Evolutionary conservation across 2,329 filamentous ascomycete species (phyloP).

Genomic region (Phialophora expanda): DNA sequence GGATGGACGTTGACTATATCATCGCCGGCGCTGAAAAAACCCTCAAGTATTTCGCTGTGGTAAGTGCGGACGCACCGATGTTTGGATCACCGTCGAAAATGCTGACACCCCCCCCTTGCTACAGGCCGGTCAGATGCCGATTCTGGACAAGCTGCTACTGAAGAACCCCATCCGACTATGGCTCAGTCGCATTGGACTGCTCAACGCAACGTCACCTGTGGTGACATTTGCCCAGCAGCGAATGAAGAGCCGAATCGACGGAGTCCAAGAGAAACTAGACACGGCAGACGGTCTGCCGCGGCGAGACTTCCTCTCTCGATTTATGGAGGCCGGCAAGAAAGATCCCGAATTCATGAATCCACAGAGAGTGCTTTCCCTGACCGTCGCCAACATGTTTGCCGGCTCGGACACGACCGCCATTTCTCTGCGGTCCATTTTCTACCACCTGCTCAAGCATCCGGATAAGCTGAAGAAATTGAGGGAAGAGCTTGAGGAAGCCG

Average conservation of each 20-base stretch:
- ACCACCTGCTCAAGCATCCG: conserved; percentile 71
- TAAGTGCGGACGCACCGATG: too few species aligned
- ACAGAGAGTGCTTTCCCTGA: conserved; percentile 2
- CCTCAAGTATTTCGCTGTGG: conserved; percentile 13
- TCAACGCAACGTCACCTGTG: conserved; percentile 10
- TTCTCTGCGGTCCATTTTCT: conserved; percentile 71
- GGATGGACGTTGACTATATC: conserved; percentile 10
- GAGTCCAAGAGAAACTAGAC: neutral
- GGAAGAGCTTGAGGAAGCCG: conserved; percentile 15
- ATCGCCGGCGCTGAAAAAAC: conserved; percentile 1
- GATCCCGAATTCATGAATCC: conserved; percentile 19
- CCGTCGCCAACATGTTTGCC: conserved; percentile 55
- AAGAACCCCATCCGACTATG: conserved; percentile 16
- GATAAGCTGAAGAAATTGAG: neutral
- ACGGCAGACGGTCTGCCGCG: neutral
- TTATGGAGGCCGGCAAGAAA: conserved; percentile 36
- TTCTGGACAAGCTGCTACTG: conserved; percentile 39
- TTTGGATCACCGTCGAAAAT: too few species aligned
- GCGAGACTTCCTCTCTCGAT: conserved; percentile 39
- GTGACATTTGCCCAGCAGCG: conserved; percentile 6
- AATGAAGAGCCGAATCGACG: neutral
- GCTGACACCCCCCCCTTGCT: too few species aligned
- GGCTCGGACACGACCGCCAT: conserved; percentile 81
- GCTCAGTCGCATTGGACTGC: conserved; percentile 3
- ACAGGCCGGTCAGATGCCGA: too few species aligned